Conservation (phyloP, 2,329 filamentous ascomycete genomes). For the Daldinia eschscholtzii region DNA sequence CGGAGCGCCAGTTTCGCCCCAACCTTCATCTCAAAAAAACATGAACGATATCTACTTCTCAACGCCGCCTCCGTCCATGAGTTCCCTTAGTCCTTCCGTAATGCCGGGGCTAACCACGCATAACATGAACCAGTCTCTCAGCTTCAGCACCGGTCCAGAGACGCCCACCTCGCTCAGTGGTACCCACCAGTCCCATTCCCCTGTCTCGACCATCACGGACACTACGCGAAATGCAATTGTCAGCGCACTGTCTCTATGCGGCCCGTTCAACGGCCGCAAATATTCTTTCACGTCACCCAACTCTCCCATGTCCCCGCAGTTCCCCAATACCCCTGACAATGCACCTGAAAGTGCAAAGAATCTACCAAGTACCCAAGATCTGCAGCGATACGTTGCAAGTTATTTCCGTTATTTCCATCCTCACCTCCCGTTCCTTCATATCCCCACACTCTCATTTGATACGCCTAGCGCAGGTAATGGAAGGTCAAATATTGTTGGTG, state of each 20-base stretch:
- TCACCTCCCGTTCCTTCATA: constrained; percentile 93
- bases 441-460: constrained; percentile 92
- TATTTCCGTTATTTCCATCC: constrained; percentile 95
- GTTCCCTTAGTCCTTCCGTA: constrained; percentile 77
- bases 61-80: constrained; percentile 80
- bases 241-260: constrained; percentile 69
- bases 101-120: constrained; percentile 73
- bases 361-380: constrained; percentile 84
- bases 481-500: constrained; percentile 73
- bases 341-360: constrained; percentile 65
- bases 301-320: constrained; percentile 67
- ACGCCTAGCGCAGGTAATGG: constrained; percentile 75
- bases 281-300: constrained; percentile 71
- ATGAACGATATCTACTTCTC: constrained; percentile 82
- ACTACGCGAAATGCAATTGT: constrained; percentile 72
- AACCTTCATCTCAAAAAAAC: constrained; percentile 77
- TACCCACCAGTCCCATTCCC: constrained; percentile 69
- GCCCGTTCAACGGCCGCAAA: constrained; percentile 70
- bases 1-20: constrained; percentile 80
- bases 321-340: constrained; percentile 63
- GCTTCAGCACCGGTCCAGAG: constrained; percentile 75
- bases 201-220: constrained; percentile 74
- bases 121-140: constrained; percentile 74
- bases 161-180: constrained; percentile 79
- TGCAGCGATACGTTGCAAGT: constrained; percentile 89